A percentile compares a stretch with the other conserved stretches of the same genome.
Evolutionary conservation across 345 rosid genomes (phyloP).

Genomic region (Ceriops tagal): DNA sequence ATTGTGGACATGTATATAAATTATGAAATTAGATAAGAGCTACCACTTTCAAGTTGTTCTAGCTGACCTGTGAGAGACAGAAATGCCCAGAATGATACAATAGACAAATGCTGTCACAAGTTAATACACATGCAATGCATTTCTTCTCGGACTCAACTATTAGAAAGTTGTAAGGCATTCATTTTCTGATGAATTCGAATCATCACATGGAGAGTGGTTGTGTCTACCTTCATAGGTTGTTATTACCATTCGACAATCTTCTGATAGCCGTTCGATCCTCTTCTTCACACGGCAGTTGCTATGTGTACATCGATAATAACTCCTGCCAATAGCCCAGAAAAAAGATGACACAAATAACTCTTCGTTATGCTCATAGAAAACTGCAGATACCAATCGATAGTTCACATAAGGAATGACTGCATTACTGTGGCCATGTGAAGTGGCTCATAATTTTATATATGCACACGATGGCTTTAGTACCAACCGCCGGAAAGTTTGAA

Average conservation of each 20-base stretch:
- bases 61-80: not conserved
- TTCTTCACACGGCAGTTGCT: conserved; percentile 90
- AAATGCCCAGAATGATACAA: not conserved
- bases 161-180: conserved; percentile 68
- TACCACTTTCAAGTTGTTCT: not conserved
- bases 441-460: too few species aligned
- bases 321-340: conserved; percentile 37
- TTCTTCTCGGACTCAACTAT: not conserved
- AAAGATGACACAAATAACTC: not conserved
- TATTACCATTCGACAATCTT: conserved; percentile 96
- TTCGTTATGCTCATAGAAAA: too few species aligned
- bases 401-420: too few species aligned
- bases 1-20: not conserved
- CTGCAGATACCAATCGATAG: too few species aligned
- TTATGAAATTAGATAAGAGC: not conserved
- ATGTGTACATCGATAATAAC: conserved; percentile 87
- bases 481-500: too few species aligned
- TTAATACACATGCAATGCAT: not conserved
- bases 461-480: too few species aligned
- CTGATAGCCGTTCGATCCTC: conserved; percentile 89
- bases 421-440: too few species aligned
- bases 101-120: conserved; percentile 2
- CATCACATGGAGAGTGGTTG: conserved; percentile 83
- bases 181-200: conserved; percentile 71
- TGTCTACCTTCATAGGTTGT: conserved; percentile 99